Evolutionary conservation across 2,329 filamentous ascomycete genomes (phyloP), one percentile per base, ranked within the genome.

Genomic region (Penicillium sp.): DNA sequence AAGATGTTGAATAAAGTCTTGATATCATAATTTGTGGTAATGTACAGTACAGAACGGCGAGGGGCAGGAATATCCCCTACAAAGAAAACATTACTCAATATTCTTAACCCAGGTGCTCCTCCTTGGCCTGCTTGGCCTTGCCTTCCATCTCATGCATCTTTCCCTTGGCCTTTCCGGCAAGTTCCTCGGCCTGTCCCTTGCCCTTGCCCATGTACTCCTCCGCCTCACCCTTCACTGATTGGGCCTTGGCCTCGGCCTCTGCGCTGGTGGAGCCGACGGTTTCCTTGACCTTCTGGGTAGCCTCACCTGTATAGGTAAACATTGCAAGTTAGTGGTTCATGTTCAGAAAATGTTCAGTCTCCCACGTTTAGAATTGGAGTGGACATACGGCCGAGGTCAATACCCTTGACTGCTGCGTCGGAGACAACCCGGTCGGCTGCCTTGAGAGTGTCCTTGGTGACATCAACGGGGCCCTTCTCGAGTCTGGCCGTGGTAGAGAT

Each of bases 331-430:
- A 64, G 52, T 22, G 19, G 2, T 22, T 22, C 19, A 22, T 22
- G 19, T 22, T 22, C 19, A 22, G 19, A 22, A 22, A 22, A 22
- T 22, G 19, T 22, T 22, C 19, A 1, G 1, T 22, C 19, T 22
- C 19, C 19, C 19, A 22, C 19, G 19, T 19, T 14, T 14, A 22
- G 22, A 51, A 16, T 8, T n/a, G 26, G 30, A 16, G 26, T 25
- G 33, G 38, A 73, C 85, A 61, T 83, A 88, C 86, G 81, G 61
- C 84, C 84, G 68, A 81, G 85, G 76, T 89, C 83, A 63, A 88
- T 87, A 49, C 86, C 86, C 76, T 85, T 84, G 25, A 88, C 83
- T 11, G 83, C 82, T 28, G 76, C 82, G 71, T 85, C 79, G 0
- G 84, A 82, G 38, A 87, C 80, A 25, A 79, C 79, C 62, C 82